A percentile compares a stretch with the other conserved stretches of the same genome.
Evolutionary conservation across 176 grass and related monocot species (phyloP).

Genomic region (Avena sativa): DNA sequence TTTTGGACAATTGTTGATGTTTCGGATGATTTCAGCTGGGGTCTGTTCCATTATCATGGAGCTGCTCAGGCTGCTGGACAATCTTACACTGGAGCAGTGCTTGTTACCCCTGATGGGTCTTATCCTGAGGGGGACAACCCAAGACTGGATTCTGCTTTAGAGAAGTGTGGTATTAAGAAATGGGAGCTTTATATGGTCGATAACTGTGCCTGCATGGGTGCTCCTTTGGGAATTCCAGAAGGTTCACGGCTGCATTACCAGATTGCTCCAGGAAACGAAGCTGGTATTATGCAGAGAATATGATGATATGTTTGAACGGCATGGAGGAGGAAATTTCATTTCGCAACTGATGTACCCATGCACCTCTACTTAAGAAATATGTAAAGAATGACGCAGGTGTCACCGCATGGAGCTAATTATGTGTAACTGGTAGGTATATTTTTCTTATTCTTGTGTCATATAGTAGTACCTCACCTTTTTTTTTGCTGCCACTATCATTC

Average conservation of each 20-base stretch:
- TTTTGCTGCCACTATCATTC: background rate
- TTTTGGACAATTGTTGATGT: conserved; percentile 93
- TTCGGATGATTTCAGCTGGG: conserved; percentile 85
- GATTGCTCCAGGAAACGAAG: conserved; percentile 54
- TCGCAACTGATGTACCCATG: conserved; percentile 4
- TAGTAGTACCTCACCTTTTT: background rate
- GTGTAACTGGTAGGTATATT: conserved; percentile 21
- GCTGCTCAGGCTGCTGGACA: conserved; percentile 77
- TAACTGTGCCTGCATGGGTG: conserved; percentile 69
- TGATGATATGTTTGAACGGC: conserved; percentile 40
- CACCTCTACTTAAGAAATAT: conserved; percentile 15
- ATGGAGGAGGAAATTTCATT: conserved; percentile 22
- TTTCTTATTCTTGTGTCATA: background rate
- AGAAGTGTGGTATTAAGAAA: conserved; percentile 81
- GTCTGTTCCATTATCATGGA: conserved; percentile 89
- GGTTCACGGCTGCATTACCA: conserved; percentile 72
- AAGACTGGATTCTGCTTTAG: conserved; percentile 65
- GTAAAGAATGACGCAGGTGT: background rate
- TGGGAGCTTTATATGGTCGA: conserved; percentile 91
- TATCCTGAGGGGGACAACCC: conserved; percentile 54
- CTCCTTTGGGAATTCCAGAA: conserved; percentile 75
- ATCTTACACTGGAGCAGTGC: conserved; percentile 88
- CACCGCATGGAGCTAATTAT: conserved; percentile 2
- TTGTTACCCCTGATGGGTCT: conserved; percentile 81
- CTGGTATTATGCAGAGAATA: conserved; percentile 42